Percentiles rank a stretch among this genome's conserved stretches.
Conservation (phyloP, 2,329 filamentous ascomycete genomes). For the Cladophialophora yegresii region DNA sequence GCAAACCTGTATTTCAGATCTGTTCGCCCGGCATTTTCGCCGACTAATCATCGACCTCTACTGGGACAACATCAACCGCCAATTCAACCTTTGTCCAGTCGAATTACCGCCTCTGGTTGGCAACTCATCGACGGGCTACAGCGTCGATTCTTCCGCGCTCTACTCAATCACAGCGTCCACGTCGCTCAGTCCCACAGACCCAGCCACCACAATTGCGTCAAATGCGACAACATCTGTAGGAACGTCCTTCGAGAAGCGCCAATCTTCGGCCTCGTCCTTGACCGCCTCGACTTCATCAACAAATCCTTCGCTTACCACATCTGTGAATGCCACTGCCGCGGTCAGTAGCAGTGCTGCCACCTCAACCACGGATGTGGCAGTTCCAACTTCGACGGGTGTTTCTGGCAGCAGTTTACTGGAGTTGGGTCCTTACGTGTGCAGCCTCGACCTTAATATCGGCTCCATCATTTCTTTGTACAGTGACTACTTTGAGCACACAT, state of each 20-base stretch:
- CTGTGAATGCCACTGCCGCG: conserved; percentile 8
- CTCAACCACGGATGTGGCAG: conserved; percentile 21
- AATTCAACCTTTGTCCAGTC: conserved; percentile 65
- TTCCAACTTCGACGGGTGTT: conserved; percentile 33
- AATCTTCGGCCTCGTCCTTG: conserved; percentile 1
- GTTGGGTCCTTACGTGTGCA: conserved; percentile 60
- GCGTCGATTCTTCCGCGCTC: conserved; percentile 26
- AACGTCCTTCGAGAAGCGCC: conserved; percentile 13
- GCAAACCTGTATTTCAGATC: conserved; percentile 62
- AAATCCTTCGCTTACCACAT: neutral
- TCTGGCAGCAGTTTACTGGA: conserved; percentile 38
- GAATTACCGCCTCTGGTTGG: conserved; percentile 31
- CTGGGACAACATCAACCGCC: conserved; percentile 58
- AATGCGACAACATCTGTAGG: conserved; percentile 4
- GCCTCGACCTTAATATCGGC: conserved; percentile 53
- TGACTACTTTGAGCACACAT: conserved; percentile 57
- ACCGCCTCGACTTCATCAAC: neutral
- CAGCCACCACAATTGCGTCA: neutral
- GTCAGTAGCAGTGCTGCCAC: conserved; percentile 6
- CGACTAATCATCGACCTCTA: conserved; percentile 63
- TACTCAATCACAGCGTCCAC: conserved; percentile 26
- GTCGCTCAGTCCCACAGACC: neutral
- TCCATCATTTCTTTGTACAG: conserved; percentile 54
- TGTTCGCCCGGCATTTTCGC: conserved; percentile 61
- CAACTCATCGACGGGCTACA: conserved; percentile 29